These are phyloP conservation scores for Peronosclerospora sorghi DNA, from an alignment of 352 stramenopile species.

Conservation along the genomic window DNA sequence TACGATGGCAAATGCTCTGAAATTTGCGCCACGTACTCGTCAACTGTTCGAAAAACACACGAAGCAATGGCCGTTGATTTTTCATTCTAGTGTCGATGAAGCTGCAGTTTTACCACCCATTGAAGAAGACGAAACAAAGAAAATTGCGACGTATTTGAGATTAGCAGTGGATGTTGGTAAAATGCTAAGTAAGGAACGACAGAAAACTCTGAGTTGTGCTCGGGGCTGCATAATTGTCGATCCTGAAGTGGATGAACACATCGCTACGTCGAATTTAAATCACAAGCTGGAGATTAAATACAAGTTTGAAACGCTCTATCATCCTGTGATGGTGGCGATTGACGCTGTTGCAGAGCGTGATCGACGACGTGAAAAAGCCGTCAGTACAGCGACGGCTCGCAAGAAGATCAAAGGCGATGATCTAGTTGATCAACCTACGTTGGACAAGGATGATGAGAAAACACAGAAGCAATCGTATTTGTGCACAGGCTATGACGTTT, in stretches of 20 bases:
- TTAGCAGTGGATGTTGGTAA: conserved; percentile 14
- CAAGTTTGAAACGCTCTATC: conserved; percentile 42
- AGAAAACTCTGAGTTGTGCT: conserved; percentile 22
- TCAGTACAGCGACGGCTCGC: conserved; percentile 3
- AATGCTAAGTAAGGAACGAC: conserved; percentile 8
- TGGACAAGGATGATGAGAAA: conserved; percentile 4
- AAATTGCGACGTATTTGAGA: conserved; percentile 19
- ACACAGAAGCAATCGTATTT: conserved; percentile 53
- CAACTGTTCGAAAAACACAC: conserved; percentile 53
- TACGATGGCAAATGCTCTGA: conserved; percentile 40
- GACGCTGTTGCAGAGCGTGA: conserved; percentile 55
- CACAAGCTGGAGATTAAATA: conserved; percentile 12
- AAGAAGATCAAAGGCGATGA: conserved; percentile 28
- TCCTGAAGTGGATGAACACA: conserved; percentile 15
- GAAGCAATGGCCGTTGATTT: conserved; percentile 63
- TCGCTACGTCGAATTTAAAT: conserved; percentile 22
- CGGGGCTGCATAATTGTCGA: conserved; percentile 48
- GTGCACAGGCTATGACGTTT: conserved; percentile 84
- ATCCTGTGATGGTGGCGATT: conserved; percentile 60
- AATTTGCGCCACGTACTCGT: conserved; percentile 37
- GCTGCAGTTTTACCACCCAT: conserved; percentile 27
- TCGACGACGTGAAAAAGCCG: conserved; percentile 22
- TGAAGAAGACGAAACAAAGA: conserved; percentile 21
- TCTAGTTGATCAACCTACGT: conserved; percentile 1
- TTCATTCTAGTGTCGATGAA: conserved; percentile 61